Evolutionary conservation across 805 yeast genomes (phyloP).

Genomic region (Ogataea nonfermentans): DNA sequence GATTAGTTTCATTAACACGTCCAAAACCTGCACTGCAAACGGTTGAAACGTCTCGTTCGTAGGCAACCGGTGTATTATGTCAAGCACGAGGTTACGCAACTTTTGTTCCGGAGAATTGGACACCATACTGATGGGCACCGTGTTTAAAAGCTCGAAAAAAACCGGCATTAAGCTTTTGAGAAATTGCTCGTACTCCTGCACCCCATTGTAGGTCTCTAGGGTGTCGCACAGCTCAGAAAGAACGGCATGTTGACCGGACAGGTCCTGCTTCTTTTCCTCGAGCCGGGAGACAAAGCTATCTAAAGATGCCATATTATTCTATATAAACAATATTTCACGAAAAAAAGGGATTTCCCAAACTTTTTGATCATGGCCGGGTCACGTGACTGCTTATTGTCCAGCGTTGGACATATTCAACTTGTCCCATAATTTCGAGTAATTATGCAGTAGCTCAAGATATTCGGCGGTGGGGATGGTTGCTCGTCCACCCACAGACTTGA

Average conservation of each 20-base stretch:
- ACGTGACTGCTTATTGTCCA: no score
- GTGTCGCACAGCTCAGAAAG: constrained; percentile 84
- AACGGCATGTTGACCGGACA: constrained; percentile 60
- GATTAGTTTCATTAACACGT: constrained; percentile 56
- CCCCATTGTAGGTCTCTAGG: constrained; percentile 77
- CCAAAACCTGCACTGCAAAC: constrained; percentile 59
- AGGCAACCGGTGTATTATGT: constrained; percentile 76
- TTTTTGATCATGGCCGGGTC: constrained; percentile 25
- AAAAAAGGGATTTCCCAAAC: constrained; percentile 11
- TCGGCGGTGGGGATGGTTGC: constrained; percentile 18
- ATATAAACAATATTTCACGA: constrained; percentile 10
- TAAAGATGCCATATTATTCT: constrained; percentile 49
- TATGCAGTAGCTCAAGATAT: constrained; percentile 16
- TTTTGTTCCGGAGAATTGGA: constrained; percentile 71
- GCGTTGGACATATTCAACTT: background rate
- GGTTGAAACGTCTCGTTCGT: constrained; percentile 80
- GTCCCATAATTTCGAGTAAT: constrained; percentile 16
- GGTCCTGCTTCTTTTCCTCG: constrained; percentile 52
- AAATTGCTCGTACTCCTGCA: constrained; percentile 79
- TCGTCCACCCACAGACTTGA: constrained; percentile 15
- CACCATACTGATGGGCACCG: constrained; percentile 70
- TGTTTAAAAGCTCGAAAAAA: constrained; percentile 58
- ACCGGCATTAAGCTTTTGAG: constrained; percentile 68
- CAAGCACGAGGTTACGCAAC: constrained; percentile 71
- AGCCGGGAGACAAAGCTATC: constrained; percentile 60